Percentiles rank a stretch among this genome's conserved stretches.
phyloP scores from a whole-genome alignment of 75 land plant species.

The Cunninghamia lanceolata region DNA sequence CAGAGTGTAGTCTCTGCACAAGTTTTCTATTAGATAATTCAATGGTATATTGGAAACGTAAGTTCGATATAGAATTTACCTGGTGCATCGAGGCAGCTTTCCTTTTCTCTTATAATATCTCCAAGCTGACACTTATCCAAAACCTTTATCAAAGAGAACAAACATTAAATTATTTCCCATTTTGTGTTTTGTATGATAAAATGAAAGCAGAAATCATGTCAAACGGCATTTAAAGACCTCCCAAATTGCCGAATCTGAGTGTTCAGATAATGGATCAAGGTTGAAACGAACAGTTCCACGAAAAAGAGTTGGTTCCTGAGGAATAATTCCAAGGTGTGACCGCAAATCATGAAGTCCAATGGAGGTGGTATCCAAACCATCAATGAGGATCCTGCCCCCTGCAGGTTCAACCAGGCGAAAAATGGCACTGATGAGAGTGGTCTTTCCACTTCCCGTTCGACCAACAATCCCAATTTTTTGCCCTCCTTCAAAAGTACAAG shows the following conservation, averaged over 20 bases:
- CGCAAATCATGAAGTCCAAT: constrained; percentile 51
- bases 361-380: constrained; percentile 35
- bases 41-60: not conserved
- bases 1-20: too few species aligned
- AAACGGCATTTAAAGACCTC: constrained; percentile 23
- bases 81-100: constrained; percentile 14
- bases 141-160: constrained; percentile 20
- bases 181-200: not conserved
- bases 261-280: constrained; percentile 35
- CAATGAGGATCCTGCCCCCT: constrained; percentile 44
- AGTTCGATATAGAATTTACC: not conserved
- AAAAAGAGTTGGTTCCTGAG: constrained; percentile 55
- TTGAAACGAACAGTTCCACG: constrained; percentile 46
- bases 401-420: constrained; percentile 58
- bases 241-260: constrained; percentile 46
- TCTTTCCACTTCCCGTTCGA: constrained; percentile 59
- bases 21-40: not conserved
- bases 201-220: not conserved
- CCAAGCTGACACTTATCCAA: constrained; percentile 46
- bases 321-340: constrained; percentile 49
- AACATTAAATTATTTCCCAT: not conserved
- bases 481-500: constrained; percentile 66
- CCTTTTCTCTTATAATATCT: constrained; percentile 29
- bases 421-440: constrained; percentile 55
- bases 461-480: constrained; percentile 49